Evolutionary conservation across 169 alveolate genomes (phyloP), one percentile per base, ranked within the genome.

Genomic region (Theileria annulata): DNA sequence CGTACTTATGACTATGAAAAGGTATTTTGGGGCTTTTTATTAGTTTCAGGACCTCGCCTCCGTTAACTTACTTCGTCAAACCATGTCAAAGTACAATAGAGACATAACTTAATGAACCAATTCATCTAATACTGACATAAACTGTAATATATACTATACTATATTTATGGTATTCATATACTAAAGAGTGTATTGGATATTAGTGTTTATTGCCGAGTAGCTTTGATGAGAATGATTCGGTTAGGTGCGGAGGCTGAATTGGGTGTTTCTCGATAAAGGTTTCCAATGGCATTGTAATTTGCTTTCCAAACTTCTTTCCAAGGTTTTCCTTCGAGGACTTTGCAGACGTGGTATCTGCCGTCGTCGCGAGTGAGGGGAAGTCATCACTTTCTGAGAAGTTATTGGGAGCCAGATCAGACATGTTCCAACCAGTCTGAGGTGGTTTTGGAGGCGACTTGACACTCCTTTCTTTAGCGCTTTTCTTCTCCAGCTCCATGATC

Each of bases 1-100:
- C 79, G 87, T 74, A 95, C 97, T 54, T 95, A 94, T 87, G 85
- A 90, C 71, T 90, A 90, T 71, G 73, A 85, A 63, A 72, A 75
- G 91, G 91, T 85, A 63, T n/a, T 23, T n/a, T 17, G 5, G 6
- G 58, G 21, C 31, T 1, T 15, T 64, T 48, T 23, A 25, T 2
- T 10, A 4, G n/a, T 12, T 47, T 5, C 64, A 85, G 79, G 94
- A 90, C 68, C 91, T 90, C 13, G 74, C 79, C 67, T 84, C 87
- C 23, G 84, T 90, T 92, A 76, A 77, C 28, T 85, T 88, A 13
- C 79, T 90, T 27, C 35, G 94, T 21, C 94, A 90, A 59, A 88
- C 93, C 12, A 85, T 90, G 83, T 77, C 80, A 62, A 90, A 90
- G 72, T 90, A 90, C 75, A 90, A 90, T 59, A 42, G 93, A 42